phyloP scores from a whole-genome alignment of 352 stramenopile genomes.

The Globisporangium cederbergense region DNA sequence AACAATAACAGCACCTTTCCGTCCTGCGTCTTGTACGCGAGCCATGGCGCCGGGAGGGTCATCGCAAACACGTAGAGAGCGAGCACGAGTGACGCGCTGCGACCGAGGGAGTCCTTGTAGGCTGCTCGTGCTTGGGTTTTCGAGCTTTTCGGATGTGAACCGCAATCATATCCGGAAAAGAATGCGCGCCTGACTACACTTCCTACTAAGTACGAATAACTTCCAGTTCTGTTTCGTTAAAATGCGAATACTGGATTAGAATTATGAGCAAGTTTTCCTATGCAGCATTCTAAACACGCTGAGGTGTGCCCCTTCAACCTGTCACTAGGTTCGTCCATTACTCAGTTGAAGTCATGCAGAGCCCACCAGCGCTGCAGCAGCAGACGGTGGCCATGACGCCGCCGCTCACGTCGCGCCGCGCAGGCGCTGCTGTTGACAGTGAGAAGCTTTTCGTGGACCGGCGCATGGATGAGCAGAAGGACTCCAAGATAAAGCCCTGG shows the following conservation, averaged over 20 bases:
- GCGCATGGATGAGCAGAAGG: background rate
- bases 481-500: constrained; percentile 21
- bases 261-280: no score
- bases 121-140: no score
- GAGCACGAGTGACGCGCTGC: background rate
- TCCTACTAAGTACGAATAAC: no score
- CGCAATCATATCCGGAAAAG: no score
- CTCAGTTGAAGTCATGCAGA: background rate
- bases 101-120: no score
- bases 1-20: constrained; percentile 52
- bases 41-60: constrained; percentile 76
- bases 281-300: no score
- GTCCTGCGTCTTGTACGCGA: constrained; percentile 84
- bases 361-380: constrained; percentile 1
- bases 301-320: no score
- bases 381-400: constrained; percentile 13
- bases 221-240: no score
- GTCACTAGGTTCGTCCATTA: no score
- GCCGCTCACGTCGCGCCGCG: background rate
- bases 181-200: no score
- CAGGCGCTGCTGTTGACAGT: constrained; percentile 1
- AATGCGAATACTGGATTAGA: no score
- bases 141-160: no score
- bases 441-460: constrained; percentile 33
- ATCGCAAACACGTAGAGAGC: constrained; percentile 28